Evolutionary conservation across 495 filamentous ascomycete genomes (phyloP).

Genomic region (Aspergillus funiculosus): DNA sequence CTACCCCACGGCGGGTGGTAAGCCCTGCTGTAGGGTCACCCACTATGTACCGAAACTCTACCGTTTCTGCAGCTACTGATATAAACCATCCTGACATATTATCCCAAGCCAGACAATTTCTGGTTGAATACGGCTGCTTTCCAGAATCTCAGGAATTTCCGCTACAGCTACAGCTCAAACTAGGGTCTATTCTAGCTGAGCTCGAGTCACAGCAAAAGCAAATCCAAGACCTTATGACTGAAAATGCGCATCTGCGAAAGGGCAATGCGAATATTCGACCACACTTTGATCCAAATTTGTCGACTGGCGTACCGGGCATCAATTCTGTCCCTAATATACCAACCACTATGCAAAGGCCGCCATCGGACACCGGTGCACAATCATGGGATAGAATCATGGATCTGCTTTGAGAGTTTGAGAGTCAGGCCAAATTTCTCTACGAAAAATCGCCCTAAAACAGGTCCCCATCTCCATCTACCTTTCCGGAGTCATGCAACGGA

Average conservation of each 20-base stretch:
- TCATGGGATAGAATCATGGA: constrained; percentile 31
- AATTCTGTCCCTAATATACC: constrained; percentile 4
- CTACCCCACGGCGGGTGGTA: background rate
- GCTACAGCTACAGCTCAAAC: constrained; percentile 18
- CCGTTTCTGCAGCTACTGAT: background rate
- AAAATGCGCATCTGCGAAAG: constrained; percentile 20
- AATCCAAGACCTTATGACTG: constrained; percentile 15
- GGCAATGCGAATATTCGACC: constrained; percentile 24
- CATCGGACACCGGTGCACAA: constrained; percentile 17
- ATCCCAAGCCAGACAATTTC: constrained; percentile 12
- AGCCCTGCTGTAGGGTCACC: background rate
- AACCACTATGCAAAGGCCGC: constrained; percentile 11
- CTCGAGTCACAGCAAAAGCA: constrained; percentile 21
- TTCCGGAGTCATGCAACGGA: too few relatives aligned
- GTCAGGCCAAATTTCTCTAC: too few relatives aligned
- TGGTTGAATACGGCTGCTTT: constrained; percentile 12
- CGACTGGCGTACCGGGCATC: constrained; percentile 9
- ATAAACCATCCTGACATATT: background rate
- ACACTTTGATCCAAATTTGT: constrained; percentile 17
- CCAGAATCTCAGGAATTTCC: constrained; percentile 13
- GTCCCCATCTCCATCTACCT: constrained; percentile 15
- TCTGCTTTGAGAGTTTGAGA: constrained; percentile 22
- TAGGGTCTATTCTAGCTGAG: constrained; percentile 23
- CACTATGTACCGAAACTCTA: too few relatives aligned
- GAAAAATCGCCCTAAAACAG: constrained; percentile 68